Conservation (phyloP, 2,329 filamentous ascomycete species). For the Plenodomus lindquistii region DNA sequence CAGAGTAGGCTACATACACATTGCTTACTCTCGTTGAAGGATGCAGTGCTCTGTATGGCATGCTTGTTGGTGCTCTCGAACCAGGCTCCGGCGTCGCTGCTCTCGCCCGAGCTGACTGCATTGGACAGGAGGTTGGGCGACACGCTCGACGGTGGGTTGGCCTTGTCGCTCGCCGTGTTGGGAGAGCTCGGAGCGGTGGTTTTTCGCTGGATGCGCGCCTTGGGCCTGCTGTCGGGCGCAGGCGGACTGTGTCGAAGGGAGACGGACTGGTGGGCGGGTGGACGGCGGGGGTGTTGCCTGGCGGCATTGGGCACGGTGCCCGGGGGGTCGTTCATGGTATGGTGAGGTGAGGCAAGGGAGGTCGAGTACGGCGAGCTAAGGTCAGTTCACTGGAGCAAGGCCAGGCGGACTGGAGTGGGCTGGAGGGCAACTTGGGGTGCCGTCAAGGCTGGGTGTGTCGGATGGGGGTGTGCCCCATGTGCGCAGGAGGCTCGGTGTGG, state of each 20-base stretch:
- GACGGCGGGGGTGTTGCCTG: conserved; percentile 45
- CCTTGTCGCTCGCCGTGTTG: conserved; percentile 38
- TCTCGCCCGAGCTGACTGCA: conserved; percentile 54
- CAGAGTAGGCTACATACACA: neutral
- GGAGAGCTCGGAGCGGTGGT: conserved; percentile 25
- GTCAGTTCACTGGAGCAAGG: no score
- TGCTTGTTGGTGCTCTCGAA: conserved; percentile 57
- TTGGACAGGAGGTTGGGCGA: conserved; percentile 37
- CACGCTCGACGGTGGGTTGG: conserved; percentile 48
- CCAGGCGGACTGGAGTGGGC: no score
- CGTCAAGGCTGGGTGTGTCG: neutral
- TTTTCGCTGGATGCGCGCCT: conserved; percentile 5
- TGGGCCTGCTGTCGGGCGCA: conserved; percentile 1
- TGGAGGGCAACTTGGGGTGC: no score
- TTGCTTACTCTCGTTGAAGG: conserved; percentile 49
- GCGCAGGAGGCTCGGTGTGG: conserved; percentile 7
- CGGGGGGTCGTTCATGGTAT: conserved; percentile 28
- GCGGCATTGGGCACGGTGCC: conserved; percentile 17
- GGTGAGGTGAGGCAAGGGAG: no score
- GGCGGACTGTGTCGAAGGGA: conserved; percentile 50
- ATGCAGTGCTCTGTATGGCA: conserved; percentile 42
- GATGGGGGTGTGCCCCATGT: conserved; percentile 7
- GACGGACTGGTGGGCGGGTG: conserved; percentile 51
- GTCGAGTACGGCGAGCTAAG: no score
- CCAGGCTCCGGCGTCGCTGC: conserved; percentile 57